Evolutionary conservation across 75 land plant genomes (phyloP).

Genomic region (Selaginella moellendorffii): DNA sequence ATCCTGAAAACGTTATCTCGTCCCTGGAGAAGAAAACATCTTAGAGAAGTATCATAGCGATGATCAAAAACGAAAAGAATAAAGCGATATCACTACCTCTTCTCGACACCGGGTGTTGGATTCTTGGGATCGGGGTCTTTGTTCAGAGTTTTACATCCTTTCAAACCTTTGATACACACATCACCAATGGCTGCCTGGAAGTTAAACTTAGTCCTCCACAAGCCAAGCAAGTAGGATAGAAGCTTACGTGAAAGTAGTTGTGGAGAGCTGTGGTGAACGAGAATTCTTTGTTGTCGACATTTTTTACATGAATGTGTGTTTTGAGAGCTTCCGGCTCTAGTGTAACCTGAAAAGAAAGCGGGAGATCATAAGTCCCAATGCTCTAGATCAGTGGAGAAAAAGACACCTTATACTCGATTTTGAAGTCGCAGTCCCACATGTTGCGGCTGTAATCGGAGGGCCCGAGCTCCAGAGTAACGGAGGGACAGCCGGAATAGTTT

Average conservation of each 20-base stretch:
- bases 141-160: constrained; percentile 76
- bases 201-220: not conserved
- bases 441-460: constrained; percentile 60
- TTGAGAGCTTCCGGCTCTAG: constrained; percentile 39
- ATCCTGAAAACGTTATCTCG: constrained; percentile 69
- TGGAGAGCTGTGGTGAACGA: constrained; percentile 82
- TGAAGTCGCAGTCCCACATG: constrained; percentile 86
- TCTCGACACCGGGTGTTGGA: constrained; percentile 57
- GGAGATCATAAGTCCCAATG: not conserved
- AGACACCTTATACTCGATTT: constrained; percentile 57
- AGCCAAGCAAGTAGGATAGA: not conserved
- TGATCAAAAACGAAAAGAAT: too few relatives aligned
- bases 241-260: constrained; percentile 72
- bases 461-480: constrained; percentile 51
- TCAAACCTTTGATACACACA: constrained; percentile 66
- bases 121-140: constrained; percentile 82
- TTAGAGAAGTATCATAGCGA: too few relatives aligned
- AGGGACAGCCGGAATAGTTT: constrained; percentile 42
- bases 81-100: constrained; percentile 65
- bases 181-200: constrained; percentile 63
- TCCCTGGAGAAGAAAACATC: constrained; percentile 74
- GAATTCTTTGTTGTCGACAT: constrained; percentile 66
- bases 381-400: too few relatives aligned
- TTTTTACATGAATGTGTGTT: constrained; percentile 48
- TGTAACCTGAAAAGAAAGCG: constrained; percentile 33